Evolutionary conservation across 2,329 filamentous ascomycete species (phyloP), one percentile per base, ranked within the genome.

Genomic region (Podosphaera fusca): DNA sequence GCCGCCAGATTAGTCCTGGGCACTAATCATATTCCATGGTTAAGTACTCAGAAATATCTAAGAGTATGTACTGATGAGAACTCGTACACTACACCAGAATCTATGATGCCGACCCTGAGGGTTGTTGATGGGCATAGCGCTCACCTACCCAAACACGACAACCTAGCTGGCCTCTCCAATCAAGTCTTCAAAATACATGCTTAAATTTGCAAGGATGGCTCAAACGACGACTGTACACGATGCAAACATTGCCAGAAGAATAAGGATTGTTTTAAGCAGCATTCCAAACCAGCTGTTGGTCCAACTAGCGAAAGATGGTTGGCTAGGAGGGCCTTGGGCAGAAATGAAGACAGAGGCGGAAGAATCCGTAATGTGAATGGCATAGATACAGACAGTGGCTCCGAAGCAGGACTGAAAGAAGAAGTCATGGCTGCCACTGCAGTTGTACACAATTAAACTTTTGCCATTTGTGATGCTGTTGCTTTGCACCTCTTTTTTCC

Each of bases 381-480:
- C 38, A 42, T 42, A 55, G 35, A 55, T 36, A 42, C n/a, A 8
- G 52, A 45, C 35, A 42, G 35, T 42, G 34, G 30, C 30, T 40
- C 36, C 31, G 52, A 55, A 21, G 38, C 35, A 7, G 35, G 12
- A 3, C 6, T 40, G 21, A 40, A 55, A 34, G 31, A 34, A 46
- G 21, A 46, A 55, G 53, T 12, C 53, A 46, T 55, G 35, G 53
- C 53, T 46, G 53, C 53, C 10, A 46, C 53, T 33, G 53, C 40
- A 33, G 7, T 9, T 21, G 40, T 40, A n/a, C 21, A 9, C 10
- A 46, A 55, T 46, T 34, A 29, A 55, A 33, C 12, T 29, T 12
- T 46, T 55, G 40, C 40, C 2, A 55, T 55, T 29, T 55, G 46
- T 55, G 53, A 55, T 55, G 35, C 53, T 46, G 38, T 38, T 46